Evolutionary conservation across 148 eudicot species (phyloP).

Genomic region (Heliamphora exappendiculata): DNA sequence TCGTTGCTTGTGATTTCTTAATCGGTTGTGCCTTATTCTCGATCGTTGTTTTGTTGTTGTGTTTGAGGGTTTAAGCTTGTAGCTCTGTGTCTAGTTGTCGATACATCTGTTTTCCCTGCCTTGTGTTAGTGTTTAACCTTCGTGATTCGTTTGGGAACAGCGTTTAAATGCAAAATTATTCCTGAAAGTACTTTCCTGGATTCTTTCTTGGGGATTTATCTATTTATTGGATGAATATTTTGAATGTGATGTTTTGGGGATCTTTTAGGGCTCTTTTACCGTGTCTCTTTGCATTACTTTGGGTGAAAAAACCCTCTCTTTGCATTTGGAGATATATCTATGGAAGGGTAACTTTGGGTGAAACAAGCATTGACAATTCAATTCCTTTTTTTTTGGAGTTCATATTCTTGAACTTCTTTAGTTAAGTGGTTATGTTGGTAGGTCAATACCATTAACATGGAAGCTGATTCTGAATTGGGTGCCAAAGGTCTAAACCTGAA

Average conservation of each 20-base stretch:
- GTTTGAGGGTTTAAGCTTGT: conserved; percentile 4
- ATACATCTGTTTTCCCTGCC: neutral
- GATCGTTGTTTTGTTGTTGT: neutral
- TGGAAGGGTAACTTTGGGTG: neutral
- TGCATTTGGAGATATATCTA: neutral
- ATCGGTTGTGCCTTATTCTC: neutral
- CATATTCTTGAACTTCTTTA: neutral
- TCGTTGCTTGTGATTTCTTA: neutral
- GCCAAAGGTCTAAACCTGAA: too few species aligned
- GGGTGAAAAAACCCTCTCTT: neutral
- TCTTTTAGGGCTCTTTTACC: neutral
- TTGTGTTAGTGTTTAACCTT: neutral
- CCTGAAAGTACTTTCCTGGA: too few species aligned
- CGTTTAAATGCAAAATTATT: neutral
- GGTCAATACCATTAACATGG: too few species aligned
- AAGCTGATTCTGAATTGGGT: too few species aligned
- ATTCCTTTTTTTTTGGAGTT: neutral
- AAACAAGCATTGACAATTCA: neutral
- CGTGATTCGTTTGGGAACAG: neutral
- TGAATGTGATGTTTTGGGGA: neutral
- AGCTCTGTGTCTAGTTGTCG: neutral
- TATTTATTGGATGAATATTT: neutral
- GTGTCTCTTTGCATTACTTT: neutral
- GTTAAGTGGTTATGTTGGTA: neutral
- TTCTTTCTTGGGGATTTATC: neutral